Percentiles rank a stretch among this genome's conserved stretches.
Conservation (phyloP, 2,329 filamentous ascomycete species). For the Venturia carpophila region DNA sequence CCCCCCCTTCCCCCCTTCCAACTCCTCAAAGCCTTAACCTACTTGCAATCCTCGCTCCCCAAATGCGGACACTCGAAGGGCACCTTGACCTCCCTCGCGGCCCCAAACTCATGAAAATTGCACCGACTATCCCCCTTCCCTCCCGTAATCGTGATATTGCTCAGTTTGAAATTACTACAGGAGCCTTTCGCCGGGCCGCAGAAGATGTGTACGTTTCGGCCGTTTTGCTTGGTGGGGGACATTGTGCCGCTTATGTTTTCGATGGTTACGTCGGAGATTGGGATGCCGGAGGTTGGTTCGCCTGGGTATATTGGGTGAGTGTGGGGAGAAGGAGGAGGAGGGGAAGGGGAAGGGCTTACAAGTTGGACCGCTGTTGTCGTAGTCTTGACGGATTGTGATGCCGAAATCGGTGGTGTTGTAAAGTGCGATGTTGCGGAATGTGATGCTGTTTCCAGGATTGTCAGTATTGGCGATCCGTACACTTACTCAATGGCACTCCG, state of each 20-base stretch:
- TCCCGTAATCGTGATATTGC: constrained; percentile 42
- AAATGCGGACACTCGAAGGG: neutral
- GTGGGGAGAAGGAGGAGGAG: no score
- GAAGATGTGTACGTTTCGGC: constrained; percentile 43
- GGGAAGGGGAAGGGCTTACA: constrained; percentile 29
- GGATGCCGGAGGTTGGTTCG: constrained; percentile 40
- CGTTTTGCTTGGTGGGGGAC: constrained; percentile 22
- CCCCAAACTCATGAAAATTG: constrained; percentile 7
- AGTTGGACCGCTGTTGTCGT: constrained; percentile 40
- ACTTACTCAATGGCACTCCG: neutral
- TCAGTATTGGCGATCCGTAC: constrained; percentile 26
- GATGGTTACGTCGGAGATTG: constrained; percentile 41
- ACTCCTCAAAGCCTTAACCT: neutral
- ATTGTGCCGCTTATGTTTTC: constrained; percentile 41
- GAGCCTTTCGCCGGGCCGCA: constrained; percentile 40
- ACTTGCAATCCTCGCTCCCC: neutral
- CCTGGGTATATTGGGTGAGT: constrained; percentile 35
- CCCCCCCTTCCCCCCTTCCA: no score
- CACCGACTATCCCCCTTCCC: constrained; percentile 32
- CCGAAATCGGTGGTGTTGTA: constrained; percentile 41
- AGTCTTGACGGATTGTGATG: constrained; percentile 47
- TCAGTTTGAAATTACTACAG: constrained; percentile 49
- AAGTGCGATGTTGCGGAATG: constrained; percentile 41
- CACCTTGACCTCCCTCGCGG: neutral
- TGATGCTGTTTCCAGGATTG: constrained; percentile 41